phyloP scores from a whole-genome alignment of 169 alveolate genomes.

The Plasmodium chabaudi region DNA sequence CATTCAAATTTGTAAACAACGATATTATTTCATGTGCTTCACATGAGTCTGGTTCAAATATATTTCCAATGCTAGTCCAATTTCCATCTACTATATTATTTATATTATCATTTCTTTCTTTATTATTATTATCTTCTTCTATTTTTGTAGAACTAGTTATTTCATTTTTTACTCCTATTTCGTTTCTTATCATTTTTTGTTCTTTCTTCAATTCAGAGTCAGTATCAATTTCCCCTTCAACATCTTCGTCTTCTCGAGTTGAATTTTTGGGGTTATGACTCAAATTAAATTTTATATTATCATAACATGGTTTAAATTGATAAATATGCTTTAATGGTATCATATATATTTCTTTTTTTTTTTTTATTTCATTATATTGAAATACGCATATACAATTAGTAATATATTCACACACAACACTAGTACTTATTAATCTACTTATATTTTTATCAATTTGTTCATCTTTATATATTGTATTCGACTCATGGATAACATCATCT shows the following conservation, averaged over 20 bases:
- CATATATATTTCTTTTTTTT: conserved; percentile 69
- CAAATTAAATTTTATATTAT: conserved; percentile 27
- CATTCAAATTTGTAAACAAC: conserved; percentile 35
- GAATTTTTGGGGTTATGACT: neutral
- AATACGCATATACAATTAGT: conserved; percentile 67
- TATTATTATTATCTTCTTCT: conserved; percentile 3
- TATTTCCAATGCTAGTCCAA: conserved; percentile 63
- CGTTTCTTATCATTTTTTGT: too few species aligned
- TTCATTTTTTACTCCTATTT: neutral
- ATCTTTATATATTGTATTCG: conserved; percentile 36
- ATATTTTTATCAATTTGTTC: conserved; percentile 23
- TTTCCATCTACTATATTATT: conserved; percentile 1
- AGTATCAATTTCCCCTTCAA: neutral
- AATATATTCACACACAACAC: conserved; percentile 74
- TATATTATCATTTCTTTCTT: neutral
- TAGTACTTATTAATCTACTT: conserved; percentile 74
- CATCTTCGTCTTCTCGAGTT: too few species aligned
- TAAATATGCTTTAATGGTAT: conserved; percentile 71
- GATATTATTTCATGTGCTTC: conserved; percentile 61
- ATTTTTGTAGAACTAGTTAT: neutral
- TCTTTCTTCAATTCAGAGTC: conserved; percentile 1
- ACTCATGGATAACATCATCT: conserved; percentile 33
- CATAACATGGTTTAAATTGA: conserved; percentile 72
- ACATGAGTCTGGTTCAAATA: conserved; percentile 68
- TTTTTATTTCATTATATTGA: conserved; percentile 67